Base-by-base conservation (phyloP, 2,329 filamentous ascomycete genomes). In the Trichoderma atroviride region DNA sequence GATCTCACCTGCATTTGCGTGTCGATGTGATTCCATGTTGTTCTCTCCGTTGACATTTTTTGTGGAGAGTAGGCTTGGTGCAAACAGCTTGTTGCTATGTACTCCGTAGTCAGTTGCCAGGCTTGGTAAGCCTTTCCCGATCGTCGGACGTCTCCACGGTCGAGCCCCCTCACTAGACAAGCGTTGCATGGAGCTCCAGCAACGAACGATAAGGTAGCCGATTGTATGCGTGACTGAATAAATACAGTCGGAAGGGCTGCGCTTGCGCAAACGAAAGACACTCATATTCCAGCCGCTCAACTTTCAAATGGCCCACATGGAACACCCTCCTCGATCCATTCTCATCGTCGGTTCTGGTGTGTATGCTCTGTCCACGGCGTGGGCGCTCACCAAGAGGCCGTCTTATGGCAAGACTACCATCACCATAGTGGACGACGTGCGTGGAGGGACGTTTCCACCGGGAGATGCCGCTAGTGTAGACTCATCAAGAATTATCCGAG, bases 321-420 rank as follows among this genome's bases (percentile, higher is more conserved):
- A 77, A 67, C 70, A 65, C 31, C 69, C 75, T 22, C 84, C 83
- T 19, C 76, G 79, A 57, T 86, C 86, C 24, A 84, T 92, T 74
- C 83, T 93, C 68, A 90, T 93, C 71, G 79, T 93, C 67, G 91
- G 91, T 68, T 87, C 87, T n/a, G 88, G 88, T 56, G 86, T 88
- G 71, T 90, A 90, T 73, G 88, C 88, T 72, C 85, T 87, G 68
- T 79, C 81, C 70, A 86, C 84, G 9, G 92, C 93, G 63, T 88
- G 90, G 72, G 86, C 92, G 16, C 86, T 97, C 58, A 83, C 90
- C 70, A 85, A 86, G 72, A 88, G 91, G 43, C 81, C 88, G 47
- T 81, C 78, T 71, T 88, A 89, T 80, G 74, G 83, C 71, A 71
- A 79, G 66, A 85, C 86, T 52, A 76, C 79, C 65, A 88, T 91